These are phyloP conservation scores for Geotrichum europaeum DNA, from an alignment of 1,139 yeast genomes.

Conservation along the genomic window DNA sequence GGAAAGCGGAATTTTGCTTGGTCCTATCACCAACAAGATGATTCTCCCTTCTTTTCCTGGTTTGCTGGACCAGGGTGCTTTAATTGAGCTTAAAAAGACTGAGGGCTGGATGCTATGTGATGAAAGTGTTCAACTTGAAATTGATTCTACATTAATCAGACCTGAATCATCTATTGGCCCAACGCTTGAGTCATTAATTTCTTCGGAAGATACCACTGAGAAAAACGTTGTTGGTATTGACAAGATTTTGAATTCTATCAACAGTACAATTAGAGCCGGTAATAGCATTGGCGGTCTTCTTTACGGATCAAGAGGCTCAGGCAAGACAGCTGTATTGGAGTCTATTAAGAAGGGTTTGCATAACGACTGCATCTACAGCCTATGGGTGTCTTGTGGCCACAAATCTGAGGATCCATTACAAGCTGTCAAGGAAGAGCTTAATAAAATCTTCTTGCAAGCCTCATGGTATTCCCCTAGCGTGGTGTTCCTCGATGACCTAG, in stretches of 20 bases:
- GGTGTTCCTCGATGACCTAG: constrained; percentile 74
- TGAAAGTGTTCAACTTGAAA: constrained; percentile 33
- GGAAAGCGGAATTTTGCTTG: constrained; percentile 18
- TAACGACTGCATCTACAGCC: constrained; percentile 40
- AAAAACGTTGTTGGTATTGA: constrained; percentile 54
- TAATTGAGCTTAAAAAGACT: constrained; percentile 48
- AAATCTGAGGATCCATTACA: constrained; percentile 53
- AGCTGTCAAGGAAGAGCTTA: constrained; percentile 46
- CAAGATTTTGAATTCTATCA: constrained; percentile 39
- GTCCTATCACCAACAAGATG: constrained; percentile 27
- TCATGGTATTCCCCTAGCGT: constrained; percentile 79
- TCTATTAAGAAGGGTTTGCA: constrained; percentile 40
- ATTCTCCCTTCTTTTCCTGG: constrained; percentile 43
- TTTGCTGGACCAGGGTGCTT: constrained; percentile 56
- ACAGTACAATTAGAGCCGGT: constrained; percentile 40
- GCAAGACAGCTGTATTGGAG: constrained; percentile 56
- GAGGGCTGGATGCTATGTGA: constrained; percentile 44
- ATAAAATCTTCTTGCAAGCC: constrained; percentile 52
- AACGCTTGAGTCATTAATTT: constrained; percentile 2
- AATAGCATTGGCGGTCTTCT: constrained; percentile 54
- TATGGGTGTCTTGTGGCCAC: constrained; percentile 49
- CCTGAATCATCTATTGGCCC: constrained; percentile 46
- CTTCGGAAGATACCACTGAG: constrained; percentile 2
- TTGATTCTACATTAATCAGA: constrained; percentile 51
- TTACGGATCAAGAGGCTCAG: constrained; percentile 75